Base-by-base conservation (phyloP, 2,329 filamentous ascomycete genomes). In the Fusarium gaditjirri region DNA sequence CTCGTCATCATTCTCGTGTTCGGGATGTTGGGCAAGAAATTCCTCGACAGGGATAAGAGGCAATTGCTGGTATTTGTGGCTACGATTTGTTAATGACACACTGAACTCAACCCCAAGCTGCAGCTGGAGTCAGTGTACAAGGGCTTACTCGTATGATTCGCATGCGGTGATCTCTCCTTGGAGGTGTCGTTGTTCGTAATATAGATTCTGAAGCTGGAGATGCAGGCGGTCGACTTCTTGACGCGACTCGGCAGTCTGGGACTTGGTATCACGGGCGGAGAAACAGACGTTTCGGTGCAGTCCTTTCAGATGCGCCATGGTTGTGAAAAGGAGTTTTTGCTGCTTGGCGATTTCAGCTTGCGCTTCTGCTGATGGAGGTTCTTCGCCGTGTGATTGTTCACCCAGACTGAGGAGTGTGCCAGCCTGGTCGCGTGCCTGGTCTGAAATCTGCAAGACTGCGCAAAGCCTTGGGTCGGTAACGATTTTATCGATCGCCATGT, bases 131-230 rank as follows among this genome's bases (percentile, higher is more conserved):
- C 19, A 23, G 17, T 16, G 33, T 25, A 19, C 13, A 23, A 52
- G 23, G 6, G 88, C 93, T 70, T 84, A 97, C 94, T 97, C 93
- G 77, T 97, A 98, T 56, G 91, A 92, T 79, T 97, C 93, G 81
- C 96, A 98, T 13, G 93, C 94, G 2, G 89, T 86, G 68, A 99
- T 98, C 83, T 99, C 96, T 53, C 93, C 93, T 72, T 93, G 90
- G 60, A 99, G 84, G 81, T 98, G 94, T 60, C 94, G 88, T 83
- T 98, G 95, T 82, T 99, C 95, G 79, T 99, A 99, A 81, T 96
- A 97, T 12, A 99, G 85, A 78, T 99, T 99, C 82, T 98, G 95
- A 61, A 99, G 87, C 78, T 97, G 93, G 41, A 99, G 87, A 80
- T 98, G 95, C 68, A 99, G 86, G 54, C 92, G 90, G 80, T 99